Base-by-base conservation (phyloP, 352 stramenopile species). In the Globisporangium barbulae region DNA sequence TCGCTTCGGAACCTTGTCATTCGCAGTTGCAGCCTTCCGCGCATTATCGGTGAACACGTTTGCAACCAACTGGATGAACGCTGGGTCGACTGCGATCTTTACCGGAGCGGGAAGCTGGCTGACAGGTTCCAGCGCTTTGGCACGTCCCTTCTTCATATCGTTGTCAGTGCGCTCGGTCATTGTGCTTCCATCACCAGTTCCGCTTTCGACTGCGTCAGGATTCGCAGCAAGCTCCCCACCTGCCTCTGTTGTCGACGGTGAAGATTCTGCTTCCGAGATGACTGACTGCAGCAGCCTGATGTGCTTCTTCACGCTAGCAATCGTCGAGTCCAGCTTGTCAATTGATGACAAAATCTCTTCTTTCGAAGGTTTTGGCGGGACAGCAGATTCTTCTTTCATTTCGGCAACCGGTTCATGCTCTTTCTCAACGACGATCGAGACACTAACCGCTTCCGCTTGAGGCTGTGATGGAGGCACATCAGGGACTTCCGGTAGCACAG, bases 281-380 rank as follows among this genome's bases (percentile, higher is more conserved):
- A 65, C 71, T 33, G 61, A 69, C 45, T 84, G 70, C 58, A 94
- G 64, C 25, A 70, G 52, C 49, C 75, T 74, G 13, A 96, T 88
- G 41, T 93, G 73, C n/a, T 85, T 79, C 65, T 93, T 91, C 10
- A 93, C 62, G 50, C 74, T 69, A 8, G 72, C 70, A 63, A 94
- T 94, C 12, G 76, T 74, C 0, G 78, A 87, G 63, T 96, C 87
- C 12, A 96, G 54, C 37, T 68, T 48, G 57, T 96, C 87, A 48
- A 96, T 96, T 15, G 85, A 79, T 5, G 69, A 74, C n/a, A 96
- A 67, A 69, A 96, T 93, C 25, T 81, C 71, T 63, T 93, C 84
- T 60, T 96, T 96, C 42, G 81, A 84, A 1, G 74, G 73, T 31
- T 79, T 78, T 19, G 68, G 42, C 12, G 35, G 45, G 4, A 52